Evolutionary conservation across 2,329 filamentous ascomycete genomes (phyloP).

Genomic region (Cladosporium austrohemisphaericum): DNA sequence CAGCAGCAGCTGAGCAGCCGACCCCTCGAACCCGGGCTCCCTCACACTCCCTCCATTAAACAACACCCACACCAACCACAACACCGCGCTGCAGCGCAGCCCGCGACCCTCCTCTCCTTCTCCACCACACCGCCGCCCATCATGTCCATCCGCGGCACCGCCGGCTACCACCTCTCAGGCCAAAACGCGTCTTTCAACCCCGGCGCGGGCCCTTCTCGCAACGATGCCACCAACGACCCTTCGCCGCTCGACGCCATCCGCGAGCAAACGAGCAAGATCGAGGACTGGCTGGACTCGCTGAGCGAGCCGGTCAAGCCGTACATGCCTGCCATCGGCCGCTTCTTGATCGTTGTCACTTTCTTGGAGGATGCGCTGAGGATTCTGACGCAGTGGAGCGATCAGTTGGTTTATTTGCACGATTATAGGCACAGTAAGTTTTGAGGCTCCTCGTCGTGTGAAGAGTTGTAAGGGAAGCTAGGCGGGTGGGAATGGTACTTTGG

Average conservation of each 20-base stretch:
- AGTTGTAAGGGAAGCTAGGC: too few relatives aligned
- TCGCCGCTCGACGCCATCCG: slow-evolving; percentile 84
- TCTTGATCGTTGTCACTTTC: slow-evolving; percentile 97
- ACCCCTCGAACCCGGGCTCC: too few relatives aligned
- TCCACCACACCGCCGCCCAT: slow-evolving; percentile 18
- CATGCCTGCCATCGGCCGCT: slow-evolving; percentile 90
- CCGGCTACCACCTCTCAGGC: slow-evolving; percentile 76
- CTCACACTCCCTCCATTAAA: not conserved
- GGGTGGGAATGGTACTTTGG: too few relatives aligned
- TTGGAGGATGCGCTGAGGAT: slow-evolving; percentile 95
- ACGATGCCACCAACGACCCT: slow-evolving; percentile 62
- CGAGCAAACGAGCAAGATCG: slow-evolving; percentile 96
- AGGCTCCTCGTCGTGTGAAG: not conserved
- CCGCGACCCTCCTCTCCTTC: not conserved
- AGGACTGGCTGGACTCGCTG: slow-evolving; percentile 82
- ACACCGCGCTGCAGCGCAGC: slow-evolving; percentile 15
- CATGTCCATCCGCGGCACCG: slow-evolving; percentile 61
- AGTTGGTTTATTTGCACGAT: slow-evolving; percentile 86
- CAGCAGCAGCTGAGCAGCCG: not conserved
- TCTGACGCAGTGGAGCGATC: slow-evolving; percentile 94
- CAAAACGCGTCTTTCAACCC: slow-evolving; percentile 51
- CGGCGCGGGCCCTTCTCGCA: slow-evolving; percentile 47
- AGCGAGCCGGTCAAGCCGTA: slow-evolving; percentile 97
- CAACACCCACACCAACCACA: too few relatives aligned
- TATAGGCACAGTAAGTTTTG: slow-evolving; percentile 79